Percentiles rank a stretch among this genome's conserved stretches.
phyloP scores from a whole-genome alignment of 2,329 filamentous ascomycete species.

The Ceratocystis variospora region DNA sequence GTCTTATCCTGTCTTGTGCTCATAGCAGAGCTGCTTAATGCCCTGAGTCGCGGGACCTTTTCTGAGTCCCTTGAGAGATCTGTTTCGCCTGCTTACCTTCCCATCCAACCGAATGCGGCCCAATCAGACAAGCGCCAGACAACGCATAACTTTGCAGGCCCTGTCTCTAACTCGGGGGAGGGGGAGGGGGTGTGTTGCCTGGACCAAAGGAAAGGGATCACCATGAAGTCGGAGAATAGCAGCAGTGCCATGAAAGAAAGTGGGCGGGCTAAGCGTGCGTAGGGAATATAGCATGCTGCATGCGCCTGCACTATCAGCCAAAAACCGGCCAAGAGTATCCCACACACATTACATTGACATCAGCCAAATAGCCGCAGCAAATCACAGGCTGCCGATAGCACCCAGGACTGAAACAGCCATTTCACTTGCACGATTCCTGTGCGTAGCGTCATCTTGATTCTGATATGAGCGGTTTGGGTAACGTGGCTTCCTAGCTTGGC shows the following conservation, averaged over 20 bases:
- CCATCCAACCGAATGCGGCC: too few species aligned
- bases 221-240: neutral
- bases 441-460: neutral
- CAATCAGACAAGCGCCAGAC: too few species aligned
- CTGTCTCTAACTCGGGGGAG: too few species aligned
- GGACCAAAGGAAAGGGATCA: neutral
- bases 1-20: neutral
- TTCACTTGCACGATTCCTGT: neutral
- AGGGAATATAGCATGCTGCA: neutral
- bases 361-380: neutral
- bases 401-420: neutral
- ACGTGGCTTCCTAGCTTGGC: neutral
- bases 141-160: too few species aligned
- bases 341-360: neutral
- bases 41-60: neutral
- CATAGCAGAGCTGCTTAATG: neutral
- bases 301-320: neutral
- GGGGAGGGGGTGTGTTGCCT: neutral
- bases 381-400: neutral
- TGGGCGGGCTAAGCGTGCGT: neutral
- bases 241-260: neutral
- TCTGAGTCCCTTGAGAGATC: neutral
- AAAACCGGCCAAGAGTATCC: neutral
- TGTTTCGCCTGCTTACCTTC: neutral
- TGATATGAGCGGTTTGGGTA: neutral